These are phyloP conservation scores for Pestalotiopsis fici DNA, from an alignment of 2,329 filamentous ascomycete species.

Conservation along the genomic window DNA sequence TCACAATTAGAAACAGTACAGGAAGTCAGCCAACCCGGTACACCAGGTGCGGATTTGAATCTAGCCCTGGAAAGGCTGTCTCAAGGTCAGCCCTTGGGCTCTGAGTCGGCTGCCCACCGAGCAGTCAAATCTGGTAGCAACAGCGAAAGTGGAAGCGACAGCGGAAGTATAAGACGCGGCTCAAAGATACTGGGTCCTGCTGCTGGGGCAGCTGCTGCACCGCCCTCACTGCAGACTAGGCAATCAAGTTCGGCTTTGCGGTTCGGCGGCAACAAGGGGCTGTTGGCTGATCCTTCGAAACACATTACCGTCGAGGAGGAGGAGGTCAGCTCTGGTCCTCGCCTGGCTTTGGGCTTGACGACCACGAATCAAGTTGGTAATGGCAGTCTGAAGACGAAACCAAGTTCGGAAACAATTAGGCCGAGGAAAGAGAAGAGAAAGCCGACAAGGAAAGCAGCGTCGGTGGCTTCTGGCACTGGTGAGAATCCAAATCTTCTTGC, in stretches of 20 bases:
- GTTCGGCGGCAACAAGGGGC: conserved; percentile 67
- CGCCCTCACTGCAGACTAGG: conserved; percentile 57
- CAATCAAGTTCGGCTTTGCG: conserved; percentile 71
- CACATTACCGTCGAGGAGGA: conserved; percentile 99
- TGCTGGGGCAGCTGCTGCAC: conserved; percentile 40
- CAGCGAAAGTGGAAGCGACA: conserved; percentile 68
- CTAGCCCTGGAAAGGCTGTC: conserved; percentile 52
- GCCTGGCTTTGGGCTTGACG: conserved; percentile 70
- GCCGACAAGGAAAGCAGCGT: conserved; percentile 70
- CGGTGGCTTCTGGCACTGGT: conserved; percentile 73
- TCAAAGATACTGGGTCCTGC: conserved; percentile 42
- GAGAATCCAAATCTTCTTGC: conserved; percentile 43
- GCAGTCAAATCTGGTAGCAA: conserved; percentile 46
- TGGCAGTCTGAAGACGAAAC: conserved; percentile 80
- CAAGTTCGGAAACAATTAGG: conserved; percentile 93
- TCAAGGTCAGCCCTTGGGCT: conserved; percentile 40
- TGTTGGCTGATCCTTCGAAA: conserved; percentile 67
- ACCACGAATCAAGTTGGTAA: conserved; percentile 64
- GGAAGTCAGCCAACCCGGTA: conserved; percentile 79
- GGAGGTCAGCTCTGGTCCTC: conserved; percentile 88
- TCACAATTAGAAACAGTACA: conserved; percentile 85
- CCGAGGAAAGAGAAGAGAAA: conserved; percentile 93
- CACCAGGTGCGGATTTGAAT: conserved; percentile 55
- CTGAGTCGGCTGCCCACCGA: conserved; percentile 41
- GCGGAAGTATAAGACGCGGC: conserved; percentile 50